Conservation (phyloP, 2,329 filamentous ascomycete genomes). For the Fusarium sororula region DNA sequence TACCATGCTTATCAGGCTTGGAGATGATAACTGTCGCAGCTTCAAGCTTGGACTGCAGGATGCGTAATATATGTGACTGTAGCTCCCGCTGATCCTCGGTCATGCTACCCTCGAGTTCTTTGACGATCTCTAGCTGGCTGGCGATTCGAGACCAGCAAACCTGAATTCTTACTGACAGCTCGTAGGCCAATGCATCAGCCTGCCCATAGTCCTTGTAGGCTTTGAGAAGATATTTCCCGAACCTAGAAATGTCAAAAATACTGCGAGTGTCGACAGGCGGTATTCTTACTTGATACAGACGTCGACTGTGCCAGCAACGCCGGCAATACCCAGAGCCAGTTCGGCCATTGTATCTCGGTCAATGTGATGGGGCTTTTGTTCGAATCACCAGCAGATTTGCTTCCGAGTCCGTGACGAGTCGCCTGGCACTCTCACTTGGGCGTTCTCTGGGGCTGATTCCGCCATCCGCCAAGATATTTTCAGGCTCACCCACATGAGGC, state of each 20-base stretch:
- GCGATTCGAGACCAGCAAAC: background rate
- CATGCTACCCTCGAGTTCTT: background rate
- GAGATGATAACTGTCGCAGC: background rate
- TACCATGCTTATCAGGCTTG: background rate
- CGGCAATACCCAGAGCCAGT: background rate
- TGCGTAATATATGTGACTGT: background rate
- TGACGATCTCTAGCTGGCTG: background rate
- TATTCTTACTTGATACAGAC: background rate
- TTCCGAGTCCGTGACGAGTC: background rate
- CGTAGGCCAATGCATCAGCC: background rate
- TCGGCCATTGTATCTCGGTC: background rate
- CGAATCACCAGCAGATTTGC: no score
- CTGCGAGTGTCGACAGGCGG: no score
- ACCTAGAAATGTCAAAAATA: background rate
- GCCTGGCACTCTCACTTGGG: background rate
- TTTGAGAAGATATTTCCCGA: background rate
- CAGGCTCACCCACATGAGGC: background rate
- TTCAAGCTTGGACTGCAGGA: background rate
- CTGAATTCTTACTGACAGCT: background rate
- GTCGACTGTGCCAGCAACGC: background rate
- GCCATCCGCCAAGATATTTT: background rate
- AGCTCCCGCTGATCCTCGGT: background rate
- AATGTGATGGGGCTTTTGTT: accelerated
- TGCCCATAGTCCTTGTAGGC: background rate
- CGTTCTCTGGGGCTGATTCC: background rate